Conservation (phyloP, 192 early-diverging fungal species). For the Coemansia sp. region DNA sequence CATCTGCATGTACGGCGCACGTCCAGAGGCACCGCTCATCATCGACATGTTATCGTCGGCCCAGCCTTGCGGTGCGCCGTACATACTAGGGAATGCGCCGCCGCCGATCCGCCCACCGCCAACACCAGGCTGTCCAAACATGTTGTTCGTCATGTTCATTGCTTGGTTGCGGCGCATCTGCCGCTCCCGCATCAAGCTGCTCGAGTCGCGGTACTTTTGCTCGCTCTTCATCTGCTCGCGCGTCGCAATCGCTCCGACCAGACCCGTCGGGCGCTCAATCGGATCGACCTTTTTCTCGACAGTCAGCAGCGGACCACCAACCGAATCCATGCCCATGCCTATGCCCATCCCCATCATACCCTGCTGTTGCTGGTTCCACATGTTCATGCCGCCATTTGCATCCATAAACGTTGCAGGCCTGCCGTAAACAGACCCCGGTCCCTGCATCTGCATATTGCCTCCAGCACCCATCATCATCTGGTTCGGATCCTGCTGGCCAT, state of each 20-base stretch:
- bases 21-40: constrained; percentile 53
- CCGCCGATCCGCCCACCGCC: constrained; percentile 18
- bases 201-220: constrained; percentile 57
- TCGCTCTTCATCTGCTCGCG: constrained; percentile 57
- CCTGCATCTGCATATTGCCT: constrained; percentile 44
- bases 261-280: constrained; percentile 46
- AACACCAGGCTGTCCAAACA: constrained; percentile 13
- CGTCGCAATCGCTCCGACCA: constrained; percentile 57
- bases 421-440: constrained; percentile 23
- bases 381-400: constrained; percentile 19
- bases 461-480: constrained; percentile 28
- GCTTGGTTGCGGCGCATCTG: constrained; percentile 57
- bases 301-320: constrained; percentile 50
- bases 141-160: constrained; percentile 39
- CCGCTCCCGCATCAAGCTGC: constrained; percentile 55
- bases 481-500: constrained; percentile 28
- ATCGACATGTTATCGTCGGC: constrained; percentile 54
- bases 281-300: constrained; percentile 54
- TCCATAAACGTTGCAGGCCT: constrained; percentile 50
- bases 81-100: constrained; percentile 45
- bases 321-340: constrained; percentile 42
- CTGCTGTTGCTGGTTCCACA: constrained; percentile 49
- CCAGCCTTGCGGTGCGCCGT: constrained; percentile 40
- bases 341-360: constrained; percentile 35
- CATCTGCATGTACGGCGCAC: constrained; percentile 43